These are phyloP conservation scores for Tolypocladium nubicola DNA, from an alignment of 2,329 filamentous ascomycete genomes.

Conservation along the genomic window DNA sequence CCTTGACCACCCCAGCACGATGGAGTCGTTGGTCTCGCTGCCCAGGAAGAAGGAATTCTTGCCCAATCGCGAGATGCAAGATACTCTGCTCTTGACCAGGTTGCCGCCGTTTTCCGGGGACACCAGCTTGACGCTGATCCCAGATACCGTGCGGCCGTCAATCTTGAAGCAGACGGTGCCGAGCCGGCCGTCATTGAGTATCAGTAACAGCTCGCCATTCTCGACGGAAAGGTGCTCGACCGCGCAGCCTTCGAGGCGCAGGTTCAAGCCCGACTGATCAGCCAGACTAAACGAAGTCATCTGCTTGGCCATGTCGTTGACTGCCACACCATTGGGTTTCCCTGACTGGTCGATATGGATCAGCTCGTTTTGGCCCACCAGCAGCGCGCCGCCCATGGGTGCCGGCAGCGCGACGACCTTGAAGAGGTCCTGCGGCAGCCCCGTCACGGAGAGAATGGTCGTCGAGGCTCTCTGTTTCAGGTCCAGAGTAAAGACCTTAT, in stretches of 20 bases:
- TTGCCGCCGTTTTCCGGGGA: conserved; percentile 50
- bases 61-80: conserved; percentile 60
- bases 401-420: conserved; percentile 72
- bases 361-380: conserved; percentile 81
- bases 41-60: conserved; percentile 70
- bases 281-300: conserved; percentile 74
- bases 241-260: conserved; percentile 72
- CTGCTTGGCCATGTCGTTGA: conserved; percentile 81
- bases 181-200: conserved; percentile 65
- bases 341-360: conserved; percentile 95
- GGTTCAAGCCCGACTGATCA: conserved; percentile 71
- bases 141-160: conserved; percentile 85
- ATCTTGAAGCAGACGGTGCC: conserved; percentile 72
- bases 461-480: conserved; percentile 89
- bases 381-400: conserved; percentile 78
- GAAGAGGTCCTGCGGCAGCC: conserved; percentile 79
- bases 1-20: conserved; percentile 69
- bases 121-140: conserved; percentile 62
- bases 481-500: conserved; percentile 92
- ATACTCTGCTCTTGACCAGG: conserved; percentile 50
- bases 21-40: conserved; percentile 72
- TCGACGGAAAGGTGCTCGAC: conserved; percentile 69
- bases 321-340: conserved; percentile 82
- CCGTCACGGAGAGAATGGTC: conserved; percentile 75
- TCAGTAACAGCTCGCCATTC: conserved; percentile 73